Evolutionary conservation across 2,329 filamentous ascomycete species (phyloP).

Genomic region (Cercospora citrullina): DNA sequence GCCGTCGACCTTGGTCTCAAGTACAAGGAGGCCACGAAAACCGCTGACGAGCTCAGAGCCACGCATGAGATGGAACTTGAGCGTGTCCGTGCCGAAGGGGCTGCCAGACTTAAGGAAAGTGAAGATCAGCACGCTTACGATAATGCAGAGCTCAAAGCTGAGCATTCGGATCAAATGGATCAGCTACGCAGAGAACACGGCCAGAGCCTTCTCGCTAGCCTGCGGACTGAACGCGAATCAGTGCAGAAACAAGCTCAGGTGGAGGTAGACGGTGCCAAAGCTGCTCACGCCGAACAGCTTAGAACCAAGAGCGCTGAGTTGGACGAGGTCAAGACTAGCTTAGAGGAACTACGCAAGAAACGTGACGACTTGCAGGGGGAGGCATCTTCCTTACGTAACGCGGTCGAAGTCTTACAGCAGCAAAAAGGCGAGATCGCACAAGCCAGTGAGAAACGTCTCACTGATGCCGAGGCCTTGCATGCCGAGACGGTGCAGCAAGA

Average conservation of each 20-base stretch:
- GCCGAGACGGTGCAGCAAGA: background rate
- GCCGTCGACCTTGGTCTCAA: constrained; percentile 10
- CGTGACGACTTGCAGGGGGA: background rate
- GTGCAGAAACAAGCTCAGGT: constrained; percentile 8
- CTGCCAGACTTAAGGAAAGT: constrained; percentile 2
- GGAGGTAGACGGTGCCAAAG: background rate
- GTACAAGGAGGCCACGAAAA: constrained; percentile 2
- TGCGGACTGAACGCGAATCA: background rate
- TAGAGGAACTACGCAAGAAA: background rate
- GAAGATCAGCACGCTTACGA: constrained; percentile 7
- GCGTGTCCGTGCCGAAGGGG: background rate
- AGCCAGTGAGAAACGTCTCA: background rate
- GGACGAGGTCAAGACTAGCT: constrained; percentile 10
- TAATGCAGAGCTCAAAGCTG: background rate
- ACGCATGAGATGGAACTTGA: constrained; percentile 6
- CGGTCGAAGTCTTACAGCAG: background rate
- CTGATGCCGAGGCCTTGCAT: background rate
- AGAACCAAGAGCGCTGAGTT: constrained; percentile 8
- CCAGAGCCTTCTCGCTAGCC: background rate
- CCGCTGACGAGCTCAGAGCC: background rate
- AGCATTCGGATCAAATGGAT: background rate
- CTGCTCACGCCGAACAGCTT: background rate
- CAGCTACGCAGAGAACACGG: background rate
- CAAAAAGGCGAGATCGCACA: background rate
- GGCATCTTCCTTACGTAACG: background rate